Evolutionary conservation across 495 filamentous ascomycete genomes (phyloP).

Genomic region (Penicillium lividum): DNA sequence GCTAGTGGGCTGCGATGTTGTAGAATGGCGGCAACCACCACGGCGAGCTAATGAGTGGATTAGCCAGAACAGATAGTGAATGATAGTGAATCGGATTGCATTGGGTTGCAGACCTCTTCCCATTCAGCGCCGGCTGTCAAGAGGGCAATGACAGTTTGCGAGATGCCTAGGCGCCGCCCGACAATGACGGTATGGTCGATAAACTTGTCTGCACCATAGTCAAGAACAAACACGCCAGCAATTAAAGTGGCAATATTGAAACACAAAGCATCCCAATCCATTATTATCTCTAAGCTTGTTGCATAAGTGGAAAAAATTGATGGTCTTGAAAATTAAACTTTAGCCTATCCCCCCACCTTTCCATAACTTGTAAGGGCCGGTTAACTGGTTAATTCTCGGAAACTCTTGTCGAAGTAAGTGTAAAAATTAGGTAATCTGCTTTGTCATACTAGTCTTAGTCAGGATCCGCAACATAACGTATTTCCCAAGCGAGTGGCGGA

Average conservation of each 20-base stretch:
- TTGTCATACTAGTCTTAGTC: too few relatives aligned
- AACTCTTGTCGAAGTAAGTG: too few relatives aligned
- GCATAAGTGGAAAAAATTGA: too few relatives aligned
- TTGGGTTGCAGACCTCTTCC: constrained; percentile 46
- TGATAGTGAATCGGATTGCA: not conserved
- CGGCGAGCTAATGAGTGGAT: constrained; percentile 44
- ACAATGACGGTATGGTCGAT: constrained; percentile 54
- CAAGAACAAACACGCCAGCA: constrained; percentile 29
- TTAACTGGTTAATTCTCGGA: too few relatives aligned
- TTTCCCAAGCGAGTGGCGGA: too few relatives aligned
- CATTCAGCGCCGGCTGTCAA: constrained; percentile 58
- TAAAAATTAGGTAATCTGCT: too few relatives aligned
- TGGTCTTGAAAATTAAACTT: too few relatives aligned
- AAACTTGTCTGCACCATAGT: constrained; percentile 43
- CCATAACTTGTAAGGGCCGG: too few relatives aligned
- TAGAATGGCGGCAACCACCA: constrained; percentile 49
- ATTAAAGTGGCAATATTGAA: constrained; percentile 29
- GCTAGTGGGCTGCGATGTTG: constrained; percentile 51
- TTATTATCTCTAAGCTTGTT: not conserved
- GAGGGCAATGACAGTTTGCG: constrained; percentile 51
- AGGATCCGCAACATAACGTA: too few relatives aligned
- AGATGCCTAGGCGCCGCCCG: constrained; percentile 46
- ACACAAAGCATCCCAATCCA: constrained; percentile 22
- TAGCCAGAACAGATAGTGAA: not conserved
- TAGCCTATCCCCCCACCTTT: too few relatives aligned